phyloP scores from a whole-genome alignment of 2,329 filamentous ascomycete species.

The Thyridium curvatum region DNA sequence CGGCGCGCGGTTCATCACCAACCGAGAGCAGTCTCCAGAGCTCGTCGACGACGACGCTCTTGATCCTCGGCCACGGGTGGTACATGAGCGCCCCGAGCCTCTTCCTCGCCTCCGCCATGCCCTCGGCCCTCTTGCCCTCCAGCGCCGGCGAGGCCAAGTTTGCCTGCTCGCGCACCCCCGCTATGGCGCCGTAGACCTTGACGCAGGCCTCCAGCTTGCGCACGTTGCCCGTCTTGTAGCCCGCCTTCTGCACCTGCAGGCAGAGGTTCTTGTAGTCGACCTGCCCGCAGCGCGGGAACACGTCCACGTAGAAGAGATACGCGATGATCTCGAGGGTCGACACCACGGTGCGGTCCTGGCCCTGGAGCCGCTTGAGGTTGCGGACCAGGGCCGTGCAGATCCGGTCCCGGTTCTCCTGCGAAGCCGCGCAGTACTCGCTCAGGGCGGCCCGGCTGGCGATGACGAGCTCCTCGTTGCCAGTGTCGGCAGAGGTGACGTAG shows the following conservation, averaged over 20 bases:
- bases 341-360: constrained; percentile 64
- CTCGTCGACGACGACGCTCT: constrained; percentile 53
- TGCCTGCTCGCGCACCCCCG: constrained; percentile 21
- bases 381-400: constrained; percentile 50
- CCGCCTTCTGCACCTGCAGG: constrained; percentile 65
- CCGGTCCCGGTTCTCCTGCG: constrained; percentile 29
- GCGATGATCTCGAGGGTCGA: constrained; percentile 71
- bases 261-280: constrained; percentile 54
- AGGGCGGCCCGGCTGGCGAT: constrained; percentile 63
- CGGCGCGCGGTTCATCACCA: constrained; percentile 16
- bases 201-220: constrained; percentile 75
- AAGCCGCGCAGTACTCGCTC: constrained; percentile 42
- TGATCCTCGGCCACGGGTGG: constrained; percentile 77
- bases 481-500: constrained; percentile 66
- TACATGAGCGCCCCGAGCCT: constrained; percentile 68
- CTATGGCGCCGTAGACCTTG: constrained; percentile 70
- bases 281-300: constrained; percentile 32
- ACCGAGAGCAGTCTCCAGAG: constrained; percentile 40
- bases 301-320: constrained; percentile 64
- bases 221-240: constrained; percentile 78
- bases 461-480: constrained; percentile 70
- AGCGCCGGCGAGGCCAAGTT: constrained; percentile 7
- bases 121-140: constrained; percentile 28
- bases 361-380: constrained; percentile 46
- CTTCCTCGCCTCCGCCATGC: constrained; percentile 49